A percentile compares a stretch with the other conserved stretches of the same genome.
phyloP scores from a whole-genome alignment of 2,329 filamentous ascomycete species.

The Lasiodiplodia gonubiensis region DNA sequence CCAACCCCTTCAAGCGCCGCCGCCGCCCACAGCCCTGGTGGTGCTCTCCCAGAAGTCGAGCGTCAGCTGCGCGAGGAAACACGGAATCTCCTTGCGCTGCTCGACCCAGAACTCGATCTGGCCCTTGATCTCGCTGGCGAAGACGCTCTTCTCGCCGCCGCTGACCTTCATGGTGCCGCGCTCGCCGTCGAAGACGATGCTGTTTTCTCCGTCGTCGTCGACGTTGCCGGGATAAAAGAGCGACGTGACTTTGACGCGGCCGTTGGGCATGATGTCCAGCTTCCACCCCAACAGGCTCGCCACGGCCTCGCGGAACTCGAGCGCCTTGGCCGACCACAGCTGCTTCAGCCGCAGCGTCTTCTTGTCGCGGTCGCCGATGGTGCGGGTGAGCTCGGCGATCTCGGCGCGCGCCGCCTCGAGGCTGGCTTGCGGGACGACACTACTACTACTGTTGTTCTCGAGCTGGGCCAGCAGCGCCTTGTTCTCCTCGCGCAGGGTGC shows the following conservation, averaged over 20 bases:
- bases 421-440: conserved; percentile 76
- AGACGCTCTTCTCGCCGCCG: conserved; percentile 83
- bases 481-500: conserved; percentile 82
- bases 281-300: conserved; percentile 93
- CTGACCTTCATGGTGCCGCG: conserved; percentile 97
- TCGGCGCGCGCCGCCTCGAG: conserved; percentile 78
- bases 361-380: conserved; percentile 72
- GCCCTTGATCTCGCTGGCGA: conserved; percentile 82
- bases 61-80: conserved; percentile 88
- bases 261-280: conserved; percentile 94
- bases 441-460: conserved; percentile 48
- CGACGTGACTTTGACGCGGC: conserved; percentile 88
- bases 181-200: conserved; percentile 86
- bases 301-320: conserved; percentile 95
- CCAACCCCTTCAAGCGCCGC: not conserved
- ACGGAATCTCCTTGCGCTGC: conserved; percentile 90
- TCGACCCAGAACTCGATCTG: conserved; percentile 96
- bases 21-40: conserved; percentile 45
- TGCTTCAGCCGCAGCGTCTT: conserved; percentile 84
- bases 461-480: conserved; percentile 78
- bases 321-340: conserved; percentile 88
- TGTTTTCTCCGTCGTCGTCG: conserved; percentile 68
- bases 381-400: conserved; percentile 63
- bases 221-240: conserved; percentile 77
- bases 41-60: conserved; percentile 82